These are phyloP conservation scores for Candida krabiensis DNA, from an alignment of 805 yeast species.

Conservation along the genomic window DNA sequence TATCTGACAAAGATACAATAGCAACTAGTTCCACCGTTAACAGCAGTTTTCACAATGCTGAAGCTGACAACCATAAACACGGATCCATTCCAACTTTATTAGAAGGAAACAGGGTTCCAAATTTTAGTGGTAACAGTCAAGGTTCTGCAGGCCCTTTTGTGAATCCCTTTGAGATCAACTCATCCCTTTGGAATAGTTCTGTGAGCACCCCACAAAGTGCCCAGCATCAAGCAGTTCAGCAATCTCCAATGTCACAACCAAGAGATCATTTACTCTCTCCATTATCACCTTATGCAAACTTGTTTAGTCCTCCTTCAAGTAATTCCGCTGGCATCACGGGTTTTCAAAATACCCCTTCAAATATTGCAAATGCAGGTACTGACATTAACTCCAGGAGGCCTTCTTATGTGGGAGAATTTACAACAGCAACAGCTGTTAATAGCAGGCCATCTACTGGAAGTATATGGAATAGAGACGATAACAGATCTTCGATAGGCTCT, in stretches of 20 bases:
- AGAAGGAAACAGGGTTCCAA: background rate
- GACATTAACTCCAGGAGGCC: conserved; percentile 21
- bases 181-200: conserved; percentile 22
- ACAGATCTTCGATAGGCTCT: conserved; percentile 25
- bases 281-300: background rate
- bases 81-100: background rate
- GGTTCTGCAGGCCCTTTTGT: conserved; percentile 11
- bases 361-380: background rate
- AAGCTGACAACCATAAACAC: conserved; percentile 3
- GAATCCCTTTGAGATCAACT: conserved; percentile 27
- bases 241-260: background rate
- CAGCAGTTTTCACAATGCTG: too few relatives aligned
- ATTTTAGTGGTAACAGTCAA: background rate
- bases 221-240: background rate
- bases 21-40: conserved; percentile 7
- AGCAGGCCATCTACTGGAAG: conserved; percentile 20
- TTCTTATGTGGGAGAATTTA: conserved; percentile 23
- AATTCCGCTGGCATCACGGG: background rate
- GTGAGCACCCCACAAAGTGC: background rate
- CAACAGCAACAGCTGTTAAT: conserved; percentile 7
- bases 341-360: background rate
- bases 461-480: conserved; percentile 19
- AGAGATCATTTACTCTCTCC: background rate
- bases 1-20: conserved; percentile 15
- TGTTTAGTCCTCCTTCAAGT: background rate